Conservation (phyloP, 768 basidiomycete species). For the Phylloporus sp. region DNA sequence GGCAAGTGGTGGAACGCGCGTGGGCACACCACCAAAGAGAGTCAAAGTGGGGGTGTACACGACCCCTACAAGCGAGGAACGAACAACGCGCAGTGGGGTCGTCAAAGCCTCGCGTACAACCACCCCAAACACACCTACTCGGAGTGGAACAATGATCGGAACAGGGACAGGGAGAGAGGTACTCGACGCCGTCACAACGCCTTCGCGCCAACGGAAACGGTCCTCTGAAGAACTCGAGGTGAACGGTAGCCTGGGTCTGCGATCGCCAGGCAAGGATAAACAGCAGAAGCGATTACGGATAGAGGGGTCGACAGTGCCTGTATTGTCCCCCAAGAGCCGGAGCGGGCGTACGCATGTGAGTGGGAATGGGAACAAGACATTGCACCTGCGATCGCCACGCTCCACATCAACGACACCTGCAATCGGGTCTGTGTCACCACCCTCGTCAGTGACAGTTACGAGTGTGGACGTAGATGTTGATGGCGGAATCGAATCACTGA, state of each 20-base stretch:
- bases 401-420: neutral
- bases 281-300: constrained; percentile 29
- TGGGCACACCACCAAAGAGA: constrained; percentile 42
- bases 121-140: neutral
- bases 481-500: constrained; percentile 18
- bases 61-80: constrained; percentile 6
- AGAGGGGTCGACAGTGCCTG: constrained; percentile 9
- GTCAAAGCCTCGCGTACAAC: neutral
- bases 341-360: neutral
- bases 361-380: neutral
- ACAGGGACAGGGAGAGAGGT: neutral
- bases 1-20: constrained; percentile 5
- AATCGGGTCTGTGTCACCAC: constrained; percentile 15
- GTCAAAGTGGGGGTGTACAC: constrained; percentile 22
- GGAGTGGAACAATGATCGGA: neutral
- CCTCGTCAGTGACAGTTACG: constrained; percentile 19
- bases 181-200: constrained; percentile 4
- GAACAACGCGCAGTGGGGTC: neutral
- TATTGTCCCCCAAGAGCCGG: constrained; percentile 6
- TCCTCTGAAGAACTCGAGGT: constrained; percentile 48
- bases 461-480: constrained; percentile 16
- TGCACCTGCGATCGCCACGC: constrained; percentile 9
- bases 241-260: constrained; percentile 6
- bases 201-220: constrained; percentile 39
- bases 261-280: constrained; percentile 14